These are phyloP conservation scores for Allantophomopsis lycopodina DNA, from an alignment of 2,329 filamentous ascomycete genomes.

Conservation along the genomic window DNA sequence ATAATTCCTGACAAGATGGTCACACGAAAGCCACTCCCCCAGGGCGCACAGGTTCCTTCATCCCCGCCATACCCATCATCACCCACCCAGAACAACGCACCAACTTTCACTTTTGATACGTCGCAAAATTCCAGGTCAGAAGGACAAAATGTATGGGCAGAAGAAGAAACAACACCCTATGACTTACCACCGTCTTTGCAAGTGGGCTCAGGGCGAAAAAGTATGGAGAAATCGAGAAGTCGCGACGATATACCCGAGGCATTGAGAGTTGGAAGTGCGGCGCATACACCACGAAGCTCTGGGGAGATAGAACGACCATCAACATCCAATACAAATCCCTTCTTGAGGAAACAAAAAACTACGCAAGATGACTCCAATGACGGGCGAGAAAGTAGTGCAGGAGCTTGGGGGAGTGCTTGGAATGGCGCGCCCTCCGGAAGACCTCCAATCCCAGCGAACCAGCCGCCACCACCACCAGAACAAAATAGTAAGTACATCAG, in stretches of 20 bases:
- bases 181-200: neutral
- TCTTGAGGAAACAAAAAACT: slow-evolving; percentile 9
- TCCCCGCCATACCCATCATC: slow-evolving; percentile 13
- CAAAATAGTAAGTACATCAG: slow-evolving; percentile 6
- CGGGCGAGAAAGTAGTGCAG: slow-evolving; percentile 10
- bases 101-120: neutral
- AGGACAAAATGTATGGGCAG: slow-evolving; percentile 10
- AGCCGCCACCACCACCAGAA: slow-evolving; percentile 6
- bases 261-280: slow-evolving; percentile 12
- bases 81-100: slow-evolving; percentile 5
- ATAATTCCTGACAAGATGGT: slow-evolving; percentile 11
- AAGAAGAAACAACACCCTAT: neutral
- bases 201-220: neutral
- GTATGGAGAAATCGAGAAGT: neutral
- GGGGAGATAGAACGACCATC: slow-evolving; percentile 9
- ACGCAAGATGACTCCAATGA: slow-evolving; percentile 3
- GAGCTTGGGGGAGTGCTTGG: slow-evolving; percentile 11
- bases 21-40: slow-evolving; percentile 15
- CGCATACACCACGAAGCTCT: slow-evolving; percentile 9
- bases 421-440: slow-evolving; percentile 2
- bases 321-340: slow-evolving; percentile 16
- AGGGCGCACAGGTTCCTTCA: slow-evolving; percentile 1
- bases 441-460: slow-evolving; percentile 3
- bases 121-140: slow-evolving; percentile 5
- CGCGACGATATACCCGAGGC: slow-evolving; percentile 10